Percentiles rank a stretch among this genome's conserved stretches.
These are phyloP conservation scores for Perkinsela sp. DNA, from an alignment of 208 protist species.

Conservation along the genomic window DNA sequence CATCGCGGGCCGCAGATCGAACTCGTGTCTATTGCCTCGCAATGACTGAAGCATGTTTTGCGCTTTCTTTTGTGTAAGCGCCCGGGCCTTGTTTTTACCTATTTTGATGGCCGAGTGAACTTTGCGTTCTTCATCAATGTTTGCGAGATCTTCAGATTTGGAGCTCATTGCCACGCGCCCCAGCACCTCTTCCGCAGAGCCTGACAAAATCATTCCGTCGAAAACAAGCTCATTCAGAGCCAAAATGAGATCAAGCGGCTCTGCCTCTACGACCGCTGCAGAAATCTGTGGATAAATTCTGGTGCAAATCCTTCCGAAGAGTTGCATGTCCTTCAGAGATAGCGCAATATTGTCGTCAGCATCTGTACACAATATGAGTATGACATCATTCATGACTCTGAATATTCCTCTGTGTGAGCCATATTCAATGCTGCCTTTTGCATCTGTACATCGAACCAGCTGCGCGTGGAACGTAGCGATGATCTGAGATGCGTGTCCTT, in stretches of 20 bases:
- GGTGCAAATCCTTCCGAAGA: not conserved
- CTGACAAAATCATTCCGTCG: not conserved
- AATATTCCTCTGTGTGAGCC: not conserved
- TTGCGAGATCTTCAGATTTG: not conserved
- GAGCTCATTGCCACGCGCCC: not conserved
- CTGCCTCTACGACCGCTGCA: not conserved
- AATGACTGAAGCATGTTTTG: not conserved
- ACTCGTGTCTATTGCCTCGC: not conserved
- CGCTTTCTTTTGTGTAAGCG: not conserved
- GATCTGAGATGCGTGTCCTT: too few species aligned
- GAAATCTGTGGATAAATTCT: not conserved
- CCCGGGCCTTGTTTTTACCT: not conserved
- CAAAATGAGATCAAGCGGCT: not conserved
- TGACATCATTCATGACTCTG: not conserved
- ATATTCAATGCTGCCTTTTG: too few species aligned
- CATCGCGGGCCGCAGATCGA: not conserved
- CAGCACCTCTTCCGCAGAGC: not conserved
- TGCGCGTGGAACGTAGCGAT: too few species aligned
- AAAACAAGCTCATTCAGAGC: not conserved
- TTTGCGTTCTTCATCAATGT: not conserved
- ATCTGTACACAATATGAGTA: not conserved
- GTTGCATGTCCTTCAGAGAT: not conserved
- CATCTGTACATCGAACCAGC: too few species aligned
- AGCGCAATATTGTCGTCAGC: not conserved
- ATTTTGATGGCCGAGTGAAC: not conserved